Base-by-base conservation (phyloP, 108 stramenopile species). In the Skeletonema menzelii region DNA sequence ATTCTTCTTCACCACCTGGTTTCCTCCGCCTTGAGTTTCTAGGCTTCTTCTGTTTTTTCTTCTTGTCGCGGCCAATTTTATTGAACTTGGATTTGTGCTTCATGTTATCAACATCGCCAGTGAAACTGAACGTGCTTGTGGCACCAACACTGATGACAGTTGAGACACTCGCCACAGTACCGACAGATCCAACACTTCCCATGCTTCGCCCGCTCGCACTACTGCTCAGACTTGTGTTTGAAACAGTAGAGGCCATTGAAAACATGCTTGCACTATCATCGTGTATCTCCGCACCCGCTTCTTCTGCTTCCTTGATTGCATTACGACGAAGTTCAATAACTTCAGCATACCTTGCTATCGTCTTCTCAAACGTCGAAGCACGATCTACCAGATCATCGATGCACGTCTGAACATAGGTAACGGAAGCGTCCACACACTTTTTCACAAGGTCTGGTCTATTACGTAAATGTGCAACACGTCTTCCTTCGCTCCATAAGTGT, bases 11-110 rank as follows among this genome's bases (percentile, higher is more conserved):
- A 65, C 92, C 94, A 27, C 95, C 95, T 4, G 93, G 91, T 67
- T 82, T 82, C 42, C 83, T 78, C 63, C 83, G 76, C 5, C 76
- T 72, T 19, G 76, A 77, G 11, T 86, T 84, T 46, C 65, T 82
- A 55, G 81, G 81, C 63, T 80, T 85, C 66, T 89, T 91, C 56
- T 93, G 87, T 70, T 89, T 88, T 69, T 92, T 91, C 63, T 79
- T 80, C 59, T 82, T 88, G 30, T 82, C 76, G 10, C 78, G 49
- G 3, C 89, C 86, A 35, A 83, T 77, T 27, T 74, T 74, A 72
- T 95, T 95, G 82, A 89, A 95, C 63, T 95, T 96, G 11, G 88
- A 87, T 56, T 93, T 91, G 68, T 94, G 91, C 35, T 87, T 86
- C 67, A 82, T 87, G 17, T 27, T 64, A 57, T 84, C 85, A 24